phyloP scores from a whole-genome alignment of 2,329 filamentous ascomycete species.

The Aureobasidium subglaciale region DNA sequence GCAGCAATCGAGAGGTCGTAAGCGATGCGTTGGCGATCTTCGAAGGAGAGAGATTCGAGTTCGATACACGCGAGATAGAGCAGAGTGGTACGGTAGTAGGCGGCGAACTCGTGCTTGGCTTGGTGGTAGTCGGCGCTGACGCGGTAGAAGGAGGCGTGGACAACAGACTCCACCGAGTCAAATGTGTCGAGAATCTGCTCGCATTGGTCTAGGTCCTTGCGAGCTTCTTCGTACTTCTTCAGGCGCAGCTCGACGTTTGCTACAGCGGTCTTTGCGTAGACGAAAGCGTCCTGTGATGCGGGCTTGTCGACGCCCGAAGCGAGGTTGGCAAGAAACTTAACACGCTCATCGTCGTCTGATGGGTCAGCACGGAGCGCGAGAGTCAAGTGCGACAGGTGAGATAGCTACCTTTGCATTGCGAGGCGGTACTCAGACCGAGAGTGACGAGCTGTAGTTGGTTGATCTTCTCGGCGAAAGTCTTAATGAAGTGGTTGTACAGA shows the following conservation, averaged over 20 bases:
- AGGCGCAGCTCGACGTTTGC: conserved; percentile 80
- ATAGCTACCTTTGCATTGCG: conserved; percentile 66
- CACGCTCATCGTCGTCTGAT: conserved; percentile 75
- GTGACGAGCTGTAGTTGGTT: conserved; percentile 97
- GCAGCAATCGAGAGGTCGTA: conserved; percentile 92
- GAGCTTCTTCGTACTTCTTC: conserved; percentile 70
- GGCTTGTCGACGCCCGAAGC: conserved; percentile 85
- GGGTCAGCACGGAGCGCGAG: conserved; percentile 23
- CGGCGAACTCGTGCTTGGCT: conserved; percentile 83
- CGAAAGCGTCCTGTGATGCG: conserved; percentile 88
- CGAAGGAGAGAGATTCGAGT: conserved; percentile 61
- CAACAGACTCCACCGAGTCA: conserved; percentile 89
- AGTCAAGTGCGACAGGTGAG: neutral
- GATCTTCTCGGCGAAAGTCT: conserved; percentile 96
- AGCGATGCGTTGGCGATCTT: conserved; percentile 73
- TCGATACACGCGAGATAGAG: conserved; percentile 97
- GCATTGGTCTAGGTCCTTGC: conserved; percentile 78
- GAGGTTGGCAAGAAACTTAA: conserved; percentile 76
- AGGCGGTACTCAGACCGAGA: conserved; percentile 77
- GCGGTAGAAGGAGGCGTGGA: conserved; percentile 94
- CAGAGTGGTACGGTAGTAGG: conserved; percentile 95
- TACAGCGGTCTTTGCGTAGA: conserved; percentile 86
- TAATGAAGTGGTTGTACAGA: conserved; percentile 90
- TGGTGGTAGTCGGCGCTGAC: conserved; percentile 92
- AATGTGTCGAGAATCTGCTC: conserved; percentile 85